phyloP scores from a whole-genome alignment of 2,329 filamentous ascomycete species.

The Hortaea sp. region DNA sequence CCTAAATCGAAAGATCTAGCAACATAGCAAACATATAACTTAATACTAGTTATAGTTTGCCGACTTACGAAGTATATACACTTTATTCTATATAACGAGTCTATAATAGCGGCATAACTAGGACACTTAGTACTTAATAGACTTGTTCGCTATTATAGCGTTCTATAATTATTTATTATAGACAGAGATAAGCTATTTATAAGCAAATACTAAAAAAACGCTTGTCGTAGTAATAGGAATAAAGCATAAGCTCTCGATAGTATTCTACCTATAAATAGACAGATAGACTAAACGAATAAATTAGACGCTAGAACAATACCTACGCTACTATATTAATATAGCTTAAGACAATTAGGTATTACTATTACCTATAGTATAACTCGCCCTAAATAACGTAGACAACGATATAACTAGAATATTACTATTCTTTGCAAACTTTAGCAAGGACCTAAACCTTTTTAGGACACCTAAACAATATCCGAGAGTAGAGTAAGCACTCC shows the following conservation, averaged over 20 bases:
- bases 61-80: slow-evolving; percentile 1
- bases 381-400: neutral
- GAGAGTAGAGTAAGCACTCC: neutral
- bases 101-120: neutral
- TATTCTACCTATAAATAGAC: neutral
- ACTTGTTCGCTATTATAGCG: neutral
- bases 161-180: neutral
- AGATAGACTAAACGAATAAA: neutral
- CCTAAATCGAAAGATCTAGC: too few relatives aligned
- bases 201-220: neutral
- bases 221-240: neutral
- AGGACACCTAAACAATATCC: neutral
- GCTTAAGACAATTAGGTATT: neutral
- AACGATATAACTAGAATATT: neutral
- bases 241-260: neutral
- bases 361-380: neutral
- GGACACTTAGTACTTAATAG: neutral
- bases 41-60: slow-evolving; percentile 17
- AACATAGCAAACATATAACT: too few relatives aligned
- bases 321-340: neutral
- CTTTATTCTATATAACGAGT: neutral
- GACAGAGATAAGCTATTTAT: neutral
- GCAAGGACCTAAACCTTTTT: neutral
- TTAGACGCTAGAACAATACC: neutral
- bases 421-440: neutral